These are phyloP conservation scores for Coemansia sp. DNA, from an alignment of 371 early-diverging fungal genomes.

Conservation along the genomic window DNA sequence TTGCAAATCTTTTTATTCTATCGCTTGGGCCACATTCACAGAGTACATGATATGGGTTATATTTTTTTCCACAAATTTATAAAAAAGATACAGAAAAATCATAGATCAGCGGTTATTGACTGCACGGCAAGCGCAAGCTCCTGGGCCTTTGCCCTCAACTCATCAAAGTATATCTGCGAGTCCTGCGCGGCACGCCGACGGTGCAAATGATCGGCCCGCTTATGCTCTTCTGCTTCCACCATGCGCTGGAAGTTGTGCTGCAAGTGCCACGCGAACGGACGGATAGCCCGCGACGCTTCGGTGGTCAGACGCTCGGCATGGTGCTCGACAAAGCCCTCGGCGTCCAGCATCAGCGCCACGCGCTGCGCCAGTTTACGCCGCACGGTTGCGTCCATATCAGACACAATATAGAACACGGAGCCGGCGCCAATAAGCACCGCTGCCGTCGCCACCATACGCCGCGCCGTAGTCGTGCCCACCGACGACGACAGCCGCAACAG, in stretches of 20 bases:
- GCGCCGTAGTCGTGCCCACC: conserved; percentile 39
- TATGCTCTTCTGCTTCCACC: conserved; percentile 71
- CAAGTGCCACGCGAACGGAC: conserved; percentile 82
- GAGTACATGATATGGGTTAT: not conserved
- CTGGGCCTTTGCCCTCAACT: conserved; percentile 54
- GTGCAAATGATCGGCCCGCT: conserved; percentile 61
- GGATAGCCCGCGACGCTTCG: conserved; percentile 71
- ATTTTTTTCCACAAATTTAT: not conserved
- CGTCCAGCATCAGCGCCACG: conserved; percentile 58
- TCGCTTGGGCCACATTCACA: not conserved
- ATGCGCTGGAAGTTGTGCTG: conserved; percentile 78
- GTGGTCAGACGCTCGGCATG: conserved; percentile 72
- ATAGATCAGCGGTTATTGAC: conserved; percentile 41
- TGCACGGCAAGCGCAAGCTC: conserved; percentile 55
- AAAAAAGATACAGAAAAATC: not conserved
- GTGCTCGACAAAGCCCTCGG: conserved; percentile 60
- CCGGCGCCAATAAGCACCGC: conserved; percentile 61
- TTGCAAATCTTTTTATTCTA: not conserved
- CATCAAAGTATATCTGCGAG: conserved; percentile 65
- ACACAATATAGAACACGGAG: conserved; percentile 71
- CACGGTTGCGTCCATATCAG: conserved; percentile 80
- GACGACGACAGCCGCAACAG: conserved; percentile 39
- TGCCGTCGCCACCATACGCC: conserved; percentile 47
- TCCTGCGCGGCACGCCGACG: conserved; percentile 62
- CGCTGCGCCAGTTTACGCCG: conserved; percentile 78